Base-by-base conservation (phyloP, 2,329 filamentous ascomycete species). In the Aspergillus calidoustus region DNA sequence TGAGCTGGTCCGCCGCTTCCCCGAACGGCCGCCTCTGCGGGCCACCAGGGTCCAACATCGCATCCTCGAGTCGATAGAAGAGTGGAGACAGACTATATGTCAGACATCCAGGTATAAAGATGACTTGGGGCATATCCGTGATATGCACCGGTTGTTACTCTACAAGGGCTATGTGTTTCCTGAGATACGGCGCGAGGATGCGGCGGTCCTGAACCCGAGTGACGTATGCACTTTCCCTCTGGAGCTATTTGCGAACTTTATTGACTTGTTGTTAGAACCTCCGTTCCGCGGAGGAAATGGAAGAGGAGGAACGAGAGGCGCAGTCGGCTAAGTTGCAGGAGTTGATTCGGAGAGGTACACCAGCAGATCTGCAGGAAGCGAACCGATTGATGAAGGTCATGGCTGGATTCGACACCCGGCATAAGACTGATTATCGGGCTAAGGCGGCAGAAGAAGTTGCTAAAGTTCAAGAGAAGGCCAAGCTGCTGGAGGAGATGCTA, bases 341-440 rank as follows among this genome's bases (percentile, higher is more conserved):
- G 79, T 83, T 99, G 57, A 98, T 99, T 74, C 89, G 95, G 63
- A 86, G 95, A 68, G 95, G 95, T 58, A 89, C 91, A 4, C 95
- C 95, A 28, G 91, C 96, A 66, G 95, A 99, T 76, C 81, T 99
- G 62, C 94, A 97, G 76, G 95, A 99, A 81, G 95, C 95, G 57
- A 99, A 98, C 75, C 89, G 92, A 69, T 84, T 99, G 57, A 99
- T 99, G 95, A 99, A 99, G 80, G 86, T 99, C 68, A 98, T 99
- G 95, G 95, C 95, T 57, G 95, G 95, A 65, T 99, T 91, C 77
- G 95, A 99, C 76, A 97, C 92, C 61, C 85, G 93, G 69, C 91
- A 92, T 76, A 98, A 98, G 81, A 97, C 95, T 1, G 94, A 99
- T 80, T 99, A 97, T 79, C 89, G 95, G 66, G 95, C 95, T 66